Base-by-base conservation (phyloP, 1,284 basidiomycete species). In the Fistulinella cinereoalba region DNA sequence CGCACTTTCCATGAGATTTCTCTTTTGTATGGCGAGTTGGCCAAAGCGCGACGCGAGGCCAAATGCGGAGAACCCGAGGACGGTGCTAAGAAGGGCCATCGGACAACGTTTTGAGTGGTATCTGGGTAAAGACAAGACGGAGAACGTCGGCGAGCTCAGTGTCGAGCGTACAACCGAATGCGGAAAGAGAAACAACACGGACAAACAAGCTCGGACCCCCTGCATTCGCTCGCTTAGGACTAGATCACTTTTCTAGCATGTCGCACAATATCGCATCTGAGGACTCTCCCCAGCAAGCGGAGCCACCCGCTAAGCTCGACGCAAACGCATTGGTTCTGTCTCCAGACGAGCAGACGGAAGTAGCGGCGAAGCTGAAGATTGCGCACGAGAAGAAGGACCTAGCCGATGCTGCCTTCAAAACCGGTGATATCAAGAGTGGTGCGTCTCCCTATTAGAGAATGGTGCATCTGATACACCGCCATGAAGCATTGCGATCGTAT, bases 21-120 rank as follows among this genome's bases (percentile, higher is more conserved):
- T 74, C 56, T 72, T 79, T 64, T 90, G 87, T 56, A 93, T 83
- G 43, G 84, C 85, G 19, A 92, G 81, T 68, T 92, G 90, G 56
- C 88, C 88, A 51, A 89, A 72, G 53, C 90, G 77, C 13, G 83
- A 81, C 16, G 82, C 81, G 46, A 92, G 80, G 24, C 90, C 90
- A 60, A 91, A 85, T 47, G 78, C 69, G 16, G 86, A 84, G 71
- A 89, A 90, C 40, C 90, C 90, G 62, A 88, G 61, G 56, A 92
- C 71, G 64, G 80, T 88, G 49, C 80, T 71, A 54, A 89, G 68
- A 61, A 91, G 72, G 40, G 85, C 71, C 88, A 91, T 92, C 57
- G 25, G 13, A 18, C 16, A 31, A 18, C 15, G 9, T 44, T 44
- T 41, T 33, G 41, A 27, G 36, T 24, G 32, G 37, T 51, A 43